Evolutionary conservation across 2,329 filamentous ascomycete species (phyloP).

Genomic region (Ophiostoma novo-ulmi): DNA sequence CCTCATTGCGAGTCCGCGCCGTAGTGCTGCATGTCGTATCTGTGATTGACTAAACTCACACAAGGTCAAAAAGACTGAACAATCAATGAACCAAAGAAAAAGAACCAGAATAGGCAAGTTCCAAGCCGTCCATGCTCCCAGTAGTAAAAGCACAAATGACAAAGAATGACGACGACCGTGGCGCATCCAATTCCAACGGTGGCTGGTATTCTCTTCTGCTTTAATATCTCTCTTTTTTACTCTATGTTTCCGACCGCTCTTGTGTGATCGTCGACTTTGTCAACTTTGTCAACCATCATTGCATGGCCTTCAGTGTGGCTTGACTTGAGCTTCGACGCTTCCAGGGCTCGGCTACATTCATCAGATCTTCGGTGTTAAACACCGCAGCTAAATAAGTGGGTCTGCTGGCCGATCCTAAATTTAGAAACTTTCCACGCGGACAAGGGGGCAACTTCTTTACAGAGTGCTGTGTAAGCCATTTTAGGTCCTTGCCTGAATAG

Average conservation of each 20-base stretch:
- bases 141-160: not conserved
- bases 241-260: not conserved
- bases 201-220: not conserved
- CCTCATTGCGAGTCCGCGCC: not conserved
- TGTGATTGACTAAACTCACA: no score
- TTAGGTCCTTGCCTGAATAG: not conserved
- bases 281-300: not conserved
- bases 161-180: slow-evolving; percentile 4
- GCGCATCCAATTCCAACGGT: not conserved
- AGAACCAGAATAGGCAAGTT: no score
- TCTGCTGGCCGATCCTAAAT: slow-evolving; percentile 21
- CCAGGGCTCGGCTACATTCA: not conserved
- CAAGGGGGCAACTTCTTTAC: not conserved
- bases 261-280: not conserved
- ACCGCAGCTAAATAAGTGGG: slow-evolving; percentile 12
- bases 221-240: not conserved
- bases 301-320: not conserved
- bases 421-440: slow-evolving; percentile 18
- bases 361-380: not conserved
- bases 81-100: no score
- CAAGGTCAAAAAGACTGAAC: no score
- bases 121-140: not conserved
- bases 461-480: not conserved
- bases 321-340: not conserved
- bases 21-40: not conserved